These are phyloP conservation scores for Diddensiella transvaalensis DNA, from an alignment of 805 yeast species.

Conservation along the genomic window DNA sequence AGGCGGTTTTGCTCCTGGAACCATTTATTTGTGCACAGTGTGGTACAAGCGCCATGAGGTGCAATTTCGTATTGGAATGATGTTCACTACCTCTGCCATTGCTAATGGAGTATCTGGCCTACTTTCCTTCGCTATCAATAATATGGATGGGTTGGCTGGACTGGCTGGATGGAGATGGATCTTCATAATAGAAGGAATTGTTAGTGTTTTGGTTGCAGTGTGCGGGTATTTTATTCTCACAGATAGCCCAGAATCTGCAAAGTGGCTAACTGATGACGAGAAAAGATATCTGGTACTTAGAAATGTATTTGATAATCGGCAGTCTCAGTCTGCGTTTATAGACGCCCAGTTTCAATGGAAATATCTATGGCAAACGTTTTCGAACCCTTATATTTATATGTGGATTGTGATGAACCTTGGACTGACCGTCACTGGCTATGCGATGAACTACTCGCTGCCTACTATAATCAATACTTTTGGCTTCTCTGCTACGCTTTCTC, in stretches of 20 bases:
- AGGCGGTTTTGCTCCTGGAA: conserved; percentile 31
- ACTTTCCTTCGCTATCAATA: conserved; percentile 47
- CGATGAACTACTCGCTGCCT: conserved; percentile 42
- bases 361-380: conserved; percentile 16
- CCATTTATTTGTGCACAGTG: not conserved
- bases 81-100: conserved; percentile 39
- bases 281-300: conserved; percentile 24
- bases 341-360: conserved; percentile 1
- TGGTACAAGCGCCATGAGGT: conserved; percentile 53
- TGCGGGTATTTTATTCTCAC: conserved; percentile 35
- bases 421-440: conserved; percentile 44
- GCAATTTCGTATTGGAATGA: conserved; percentile 71
- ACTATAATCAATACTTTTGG: conserved; percentile 35
- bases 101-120: conserved; percentile 62
- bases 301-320: conserved; percentile 21
- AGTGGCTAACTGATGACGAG: conserved; percentile 27
- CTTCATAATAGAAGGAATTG: conserved; percentile 39
- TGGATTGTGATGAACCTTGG: conserved; percentile 54
- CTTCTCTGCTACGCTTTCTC: conserved; percentile 38
- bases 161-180: conserved; percentile 36
- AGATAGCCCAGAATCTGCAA: conserved; percentile 43
- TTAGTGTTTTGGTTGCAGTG: conserved; percentile 35
- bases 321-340: conserved; percentile 36
- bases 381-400: conserved; percentile 37
- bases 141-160: conserved; percentile 36